Evolutionary conservation across 192 early-diverging fungal species (phyloP), one percentile per base, ranked within the genome.

Genomic region (Thoreauomyces humboldtii): DNA sequence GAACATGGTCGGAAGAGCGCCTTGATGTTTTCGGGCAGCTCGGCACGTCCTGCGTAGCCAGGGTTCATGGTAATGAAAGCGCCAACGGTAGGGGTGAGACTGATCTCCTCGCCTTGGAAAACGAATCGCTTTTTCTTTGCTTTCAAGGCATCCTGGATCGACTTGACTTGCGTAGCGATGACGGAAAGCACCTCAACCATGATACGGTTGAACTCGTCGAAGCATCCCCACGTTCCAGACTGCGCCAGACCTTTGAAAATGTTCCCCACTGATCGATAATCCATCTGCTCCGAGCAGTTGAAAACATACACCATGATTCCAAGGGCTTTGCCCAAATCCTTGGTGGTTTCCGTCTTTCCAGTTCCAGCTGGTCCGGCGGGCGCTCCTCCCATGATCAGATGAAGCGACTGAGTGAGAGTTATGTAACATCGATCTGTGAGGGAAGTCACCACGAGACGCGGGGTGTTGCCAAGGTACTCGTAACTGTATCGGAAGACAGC

Each of bases 281-380:
- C 85, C 85, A 86, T 86, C 58, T 86, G 85, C 60, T 86, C 85
- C 2, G 78, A 81, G 65, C 85, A 86, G 65, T 86, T 86, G 69
- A 86, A 86, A 9, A 86, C 85, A 58, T 86, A 86, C 4, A 86
- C 85, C 85, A 86, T 86, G 65, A 86, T 83, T 0, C 80, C 83
- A 7, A 86, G 71, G 24, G 85, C 85, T 59, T 83, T 84, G 19
- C 85, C 85, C 38, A 86, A 67, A 78, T 86, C 85, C 67, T 86
- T 86, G 15, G 81, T 79, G 17, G 84, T 86, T 56, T 86, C 84
- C 0, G 82, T 85, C 56, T 77, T 77, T 21, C 76, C 75, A 5
- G 80, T 85, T 52, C 81, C 82, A 34, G 82, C 82, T 38, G 82
- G 79, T 35, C 83, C 84, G 32, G 85, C 85, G 0, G 85, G 85